Evolutionary conservation across 2,329 filamentous ascomycete genomes (phyloP), one percentile per base, ranked within the genome.

Genomic region (Diaporthe caulivora): DNA sequence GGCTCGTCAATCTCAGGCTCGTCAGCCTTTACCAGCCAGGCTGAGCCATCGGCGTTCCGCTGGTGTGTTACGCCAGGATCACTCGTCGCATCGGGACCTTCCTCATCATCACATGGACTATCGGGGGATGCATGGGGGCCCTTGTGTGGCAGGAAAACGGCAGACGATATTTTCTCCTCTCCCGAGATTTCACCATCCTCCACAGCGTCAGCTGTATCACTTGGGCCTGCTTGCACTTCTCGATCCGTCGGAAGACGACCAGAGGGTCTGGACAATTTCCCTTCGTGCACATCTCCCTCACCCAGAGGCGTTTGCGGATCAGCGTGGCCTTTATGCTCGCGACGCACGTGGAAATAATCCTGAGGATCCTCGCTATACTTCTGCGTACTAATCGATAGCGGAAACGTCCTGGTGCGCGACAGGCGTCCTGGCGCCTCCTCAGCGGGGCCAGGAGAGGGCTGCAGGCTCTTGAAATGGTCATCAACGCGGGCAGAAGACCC

Each of bases 161-260:
- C 94, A 42, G 93, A 96, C n/a, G 93, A 95, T 75, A 97, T 95
- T 82, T 96, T 94, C 81, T 97, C 94, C 80, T 94, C 92, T 73
- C 94, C 92, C 18, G 93, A 95, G 72, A 90, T 88, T 53, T 91
- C 88, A 24, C 84, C 86, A 58, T 89, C 87, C 75, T 87, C 85
- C 64, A 81, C 80, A 60, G 80, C 81, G 49, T 84, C 84, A 65
- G 72, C 72, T 42, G 78, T 74, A 70, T 71, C 69, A 62, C 65
- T 71, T 26, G 75, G 70, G 17, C 51, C 60, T 47, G 70, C 67
- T 40, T 65, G 60, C 51, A 57, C 68, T 21, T 73, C 73, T 11
- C 42, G 57, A 26, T 75, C 67, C 51, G 21, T n/a, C n/a, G 34
- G 26, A 53, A 42, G 29, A 15, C 26, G 40, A 72, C 76, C n/a